A percentile compares a stretch with the other conserved stretches of the same genome.
Conservation (phyloP, 2,329 filamentous ascomycete genomes). For the Basipetospora chlamydospora region DNA sequence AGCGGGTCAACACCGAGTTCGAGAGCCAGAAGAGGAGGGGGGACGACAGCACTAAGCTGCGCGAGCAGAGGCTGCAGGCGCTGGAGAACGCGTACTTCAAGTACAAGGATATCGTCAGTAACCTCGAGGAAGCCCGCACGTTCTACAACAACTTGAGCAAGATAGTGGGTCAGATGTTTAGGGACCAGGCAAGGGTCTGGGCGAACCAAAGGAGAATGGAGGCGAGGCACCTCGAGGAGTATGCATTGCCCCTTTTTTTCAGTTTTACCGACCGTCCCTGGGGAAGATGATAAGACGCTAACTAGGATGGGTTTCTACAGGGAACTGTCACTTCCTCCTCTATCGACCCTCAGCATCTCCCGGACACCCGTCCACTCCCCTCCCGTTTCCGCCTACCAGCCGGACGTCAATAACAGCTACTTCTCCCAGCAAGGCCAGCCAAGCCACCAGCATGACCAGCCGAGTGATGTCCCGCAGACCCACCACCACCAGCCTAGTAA, state of each 20-base stretch:
- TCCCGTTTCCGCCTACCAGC: conserved; percentile 3
- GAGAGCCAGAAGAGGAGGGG: conserved; percentile 53
- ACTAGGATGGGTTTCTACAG: conserved; percentile 17
- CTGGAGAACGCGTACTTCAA: conserved; percentile 87
- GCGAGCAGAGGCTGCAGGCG: conserved; percentile 74
- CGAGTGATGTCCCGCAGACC: no score
- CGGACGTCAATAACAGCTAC: conserved; percentile 9
- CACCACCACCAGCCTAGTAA: no score
- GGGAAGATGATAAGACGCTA: conserved; percentile 1
- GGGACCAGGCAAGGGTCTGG: conserved; percentile 65
- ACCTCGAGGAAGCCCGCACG: conserved; percentile 79
- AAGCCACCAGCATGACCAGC: no score
- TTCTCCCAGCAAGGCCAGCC: conserved; percentile 9
- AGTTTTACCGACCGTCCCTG: background rate
- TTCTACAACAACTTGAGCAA: conserved; percentile 94
- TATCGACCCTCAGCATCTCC: conserved; percentile 28
- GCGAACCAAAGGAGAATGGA: conserved; percentile 69
- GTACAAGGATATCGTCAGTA: conserved; percentile 90
- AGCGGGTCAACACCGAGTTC: conserved; percentile 67
- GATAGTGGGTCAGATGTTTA: conserved; percentile 65
- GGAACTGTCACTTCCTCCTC: conserved; percentile 36
- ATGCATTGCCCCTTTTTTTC: conserved; percentile 8
- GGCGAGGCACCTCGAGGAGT: conserved; percentile 65
- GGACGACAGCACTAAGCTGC: conserved; percentile 51
- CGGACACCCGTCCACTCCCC: conserved; percentile 15